These are phyloP conservation scores for Aspergillus calidoustus DNA, from an alignment of 2,329 filamentous ascomycete species.

Conservation along the genomic window DNA sequence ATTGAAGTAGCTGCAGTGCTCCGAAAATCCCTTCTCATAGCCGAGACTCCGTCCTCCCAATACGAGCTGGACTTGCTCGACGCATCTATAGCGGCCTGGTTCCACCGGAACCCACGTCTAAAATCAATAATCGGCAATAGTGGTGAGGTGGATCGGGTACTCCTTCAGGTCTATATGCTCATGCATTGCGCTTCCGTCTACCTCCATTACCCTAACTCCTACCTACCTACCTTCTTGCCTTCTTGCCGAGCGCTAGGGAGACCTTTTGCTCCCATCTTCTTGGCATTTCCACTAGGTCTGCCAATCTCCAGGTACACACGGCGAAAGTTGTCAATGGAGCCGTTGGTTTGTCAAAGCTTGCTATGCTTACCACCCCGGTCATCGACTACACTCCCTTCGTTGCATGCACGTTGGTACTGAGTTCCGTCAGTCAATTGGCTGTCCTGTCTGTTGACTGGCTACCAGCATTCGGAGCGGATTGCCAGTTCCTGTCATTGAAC, in stretches of 20 bases:
- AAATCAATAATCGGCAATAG: neutral
- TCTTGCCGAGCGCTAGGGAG: slow-evolving; percentile 7
- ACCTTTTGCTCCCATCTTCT: slow-evolving; percentile 6
- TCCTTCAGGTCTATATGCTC: slow-evolving; percentile 15
- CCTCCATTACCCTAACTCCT: slow-evolving; percentile 14
- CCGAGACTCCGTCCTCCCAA: neutral
- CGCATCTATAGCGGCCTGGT: neutral
- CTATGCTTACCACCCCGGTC: slow-evolving; percentile 4
- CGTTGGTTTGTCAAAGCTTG: slow-evolving; percentile 7
- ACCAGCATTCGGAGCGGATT: neutral
- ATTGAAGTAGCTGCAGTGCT: slow-evolving; percentile 12
- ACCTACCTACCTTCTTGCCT: neutral
- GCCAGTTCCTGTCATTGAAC: slow-evolving; percentile 10
- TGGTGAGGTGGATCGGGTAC: slow-evolving; percentile 8
- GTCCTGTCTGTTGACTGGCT: neutral
- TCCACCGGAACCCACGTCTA: neutral
- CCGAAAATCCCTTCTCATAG: slow-evolving; percentile 12
- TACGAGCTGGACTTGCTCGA: neutral
- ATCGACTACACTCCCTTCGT: slow-evolving; percentile 14
- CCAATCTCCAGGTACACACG: neutral
- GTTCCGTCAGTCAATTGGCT: slow-evolving; percentile 16
- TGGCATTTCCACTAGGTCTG: neutral
- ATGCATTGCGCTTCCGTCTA: slow-evolving; percentile 19
- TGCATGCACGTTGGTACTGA: slow-evolving; percentile 12
- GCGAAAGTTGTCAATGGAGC: neutral